phyloP scores from a whole-genome alignment of 2,329 filamentous ascomycete genomes.

The Didymella sp. region DNA sequence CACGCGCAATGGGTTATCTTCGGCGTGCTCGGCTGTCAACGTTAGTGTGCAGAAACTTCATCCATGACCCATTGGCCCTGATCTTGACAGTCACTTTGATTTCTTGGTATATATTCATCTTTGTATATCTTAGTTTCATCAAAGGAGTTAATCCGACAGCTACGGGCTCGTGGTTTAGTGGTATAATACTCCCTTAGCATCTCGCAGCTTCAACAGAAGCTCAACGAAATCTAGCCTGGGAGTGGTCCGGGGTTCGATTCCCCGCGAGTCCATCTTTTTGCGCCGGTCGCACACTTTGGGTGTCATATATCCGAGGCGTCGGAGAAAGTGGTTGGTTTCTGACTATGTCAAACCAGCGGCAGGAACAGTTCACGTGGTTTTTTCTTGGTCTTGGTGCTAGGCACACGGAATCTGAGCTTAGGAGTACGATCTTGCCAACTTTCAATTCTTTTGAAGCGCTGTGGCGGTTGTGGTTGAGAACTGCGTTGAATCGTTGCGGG shows the following conservation, averaged over 20 bases:
- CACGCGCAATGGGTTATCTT: not conserved
- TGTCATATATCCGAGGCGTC: too few relatives aligned
- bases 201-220: not conserved
- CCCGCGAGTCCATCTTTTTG: conserved; percentile 4
- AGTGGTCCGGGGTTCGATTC: conserved; percentile 25
- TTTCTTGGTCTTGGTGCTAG: not conserved
- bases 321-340: not conserved
- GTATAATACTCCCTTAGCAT: too few relatives aligned
- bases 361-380: not conserved
- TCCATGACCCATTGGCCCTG: not conserved
- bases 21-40: not conserved
- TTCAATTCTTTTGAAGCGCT: not conserved
- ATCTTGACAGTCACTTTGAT: not conserved
- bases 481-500: not conserved
- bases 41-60: not conserved
- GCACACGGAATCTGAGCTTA: not conserved
- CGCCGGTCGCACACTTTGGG: not conserved
- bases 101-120: not conserved
- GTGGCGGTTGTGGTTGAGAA: not conserved
- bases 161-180: conserved; percentile 12
- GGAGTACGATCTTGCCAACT: not conserved
- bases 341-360: not conserved
- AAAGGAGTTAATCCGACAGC: too few relatives aligned
- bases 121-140: not conserved
- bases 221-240: conserved; percentile 4